Conservation (phyloP, 2,329 filamentous ascomycete genomes). For the Ilyonectria destructans region DNA sequence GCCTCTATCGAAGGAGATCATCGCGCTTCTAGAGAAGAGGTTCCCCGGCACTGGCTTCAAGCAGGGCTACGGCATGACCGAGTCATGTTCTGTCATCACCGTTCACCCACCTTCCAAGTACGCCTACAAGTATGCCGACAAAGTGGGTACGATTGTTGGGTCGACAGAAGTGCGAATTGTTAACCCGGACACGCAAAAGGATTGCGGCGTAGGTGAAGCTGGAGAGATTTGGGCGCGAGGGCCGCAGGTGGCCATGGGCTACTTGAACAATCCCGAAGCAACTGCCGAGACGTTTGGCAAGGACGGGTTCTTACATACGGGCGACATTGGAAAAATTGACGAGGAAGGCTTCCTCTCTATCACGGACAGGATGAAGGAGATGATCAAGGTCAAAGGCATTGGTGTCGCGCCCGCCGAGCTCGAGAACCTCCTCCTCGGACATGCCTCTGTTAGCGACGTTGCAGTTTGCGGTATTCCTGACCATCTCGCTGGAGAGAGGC, state of each 20-base stretch:
- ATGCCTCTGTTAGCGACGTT: conserved; percentile 70
- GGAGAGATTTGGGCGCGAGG: conserved; percentile 66
- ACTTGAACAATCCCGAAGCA: conserved; percentile 61
- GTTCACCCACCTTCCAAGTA: conserved; percentile 71
- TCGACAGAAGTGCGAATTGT: conserved; percentile 75
- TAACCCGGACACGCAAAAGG: conserved; percentile 66
- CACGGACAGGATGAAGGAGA: conserved; percentile 75
- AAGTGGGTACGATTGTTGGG: conserved; percentile 70
- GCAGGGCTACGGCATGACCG: conserved; percentile 80
- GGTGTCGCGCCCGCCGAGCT: conserved; percentile 76
- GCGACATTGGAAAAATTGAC: conserved; percentile 71
- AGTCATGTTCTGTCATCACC: conserved; percentile 76
- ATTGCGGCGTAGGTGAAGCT: conserved; percentile 66
- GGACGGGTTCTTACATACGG: conserved; percentile 74
- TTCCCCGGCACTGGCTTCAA: conserved; percentile 75
- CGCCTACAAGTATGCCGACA: conserved; percentile 71
- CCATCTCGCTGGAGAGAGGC: conserved; percentile 70
- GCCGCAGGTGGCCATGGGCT: conserved; percentile 67
- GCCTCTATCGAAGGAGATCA: conserved; percentile 70
- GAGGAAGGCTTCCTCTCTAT: conserved; percentile 71
- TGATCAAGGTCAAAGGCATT: conserved; percentile 58
- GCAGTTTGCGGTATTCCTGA: conserved; percentile 70
- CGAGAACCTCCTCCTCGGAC: conserved; percentile 74
- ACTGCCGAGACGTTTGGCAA: conserved; percentile 66
- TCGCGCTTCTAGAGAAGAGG: conserved; percentile 68